Evolutionary conservation across 1,139 yeast genomes (phyloP).

Genomic region (Sugiyamaella xylanicola): DNA sequence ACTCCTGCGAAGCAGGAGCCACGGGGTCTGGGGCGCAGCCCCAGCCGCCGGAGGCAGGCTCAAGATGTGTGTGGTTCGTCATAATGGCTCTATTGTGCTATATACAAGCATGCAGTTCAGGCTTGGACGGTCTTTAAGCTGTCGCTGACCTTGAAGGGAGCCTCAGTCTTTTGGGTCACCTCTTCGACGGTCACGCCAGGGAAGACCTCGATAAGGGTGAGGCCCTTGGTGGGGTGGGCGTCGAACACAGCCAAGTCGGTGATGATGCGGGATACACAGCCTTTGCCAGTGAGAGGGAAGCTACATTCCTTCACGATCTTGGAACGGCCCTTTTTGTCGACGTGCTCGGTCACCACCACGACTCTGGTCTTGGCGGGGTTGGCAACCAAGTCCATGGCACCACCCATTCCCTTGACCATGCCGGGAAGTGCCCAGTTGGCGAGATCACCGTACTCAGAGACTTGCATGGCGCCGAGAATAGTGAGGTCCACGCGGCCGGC

Average conservation of each 20-base stretch:
- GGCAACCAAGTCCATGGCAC: conserved; percentile 59
- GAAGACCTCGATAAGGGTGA: conserved; percentile 49
- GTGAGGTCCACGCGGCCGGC: conserved; percentile 52
- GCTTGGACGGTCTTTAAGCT: conserved; percentile 31
- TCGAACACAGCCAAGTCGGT: conserved; percentile 56
- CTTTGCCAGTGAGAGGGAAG: conserved; percentile 53
- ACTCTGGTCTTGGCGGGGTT: conserved; percentile 51
- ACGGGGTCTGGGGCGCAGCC: neutral
- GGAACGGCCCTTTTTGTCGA: conserved; percentile 51
- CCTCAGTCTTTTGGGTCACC: conserved; percentile 47
- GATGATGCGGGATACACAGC: conserved; percentile 51
- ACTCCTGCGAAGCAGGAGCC: too few relatives aligned
- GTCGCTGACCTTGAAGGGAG: conserved; percentile 46
- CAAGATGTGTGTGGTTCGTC: too few relatives aligned
- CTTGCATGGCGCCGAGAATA: conserved; percentile 55
- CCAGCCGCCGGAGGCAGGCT: neutral
- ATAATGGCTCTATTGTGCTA: neutral
- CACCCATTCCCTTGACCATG: conserved; percentile 56
- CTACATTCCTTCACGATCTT: conserved; percentile 50
- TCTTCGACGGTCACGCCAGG: conserved; percentile 48
- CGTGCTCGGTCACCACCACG: conserved; percentile 54
- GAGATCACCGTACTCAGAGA: conserved; percentile 51
- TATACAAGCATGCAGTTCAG: conserved; percentile 1
- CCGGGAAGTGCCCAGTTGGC: conserved; percentile 60
- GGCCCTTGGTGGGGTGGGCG: conserved; percentile 45